A percentile compares a stretch with the other conserved stretches of the same genome.
Conservation (phyloP, 2,329 filamentous ascomycete species). For the Xylariaceae sp. region DNA sequence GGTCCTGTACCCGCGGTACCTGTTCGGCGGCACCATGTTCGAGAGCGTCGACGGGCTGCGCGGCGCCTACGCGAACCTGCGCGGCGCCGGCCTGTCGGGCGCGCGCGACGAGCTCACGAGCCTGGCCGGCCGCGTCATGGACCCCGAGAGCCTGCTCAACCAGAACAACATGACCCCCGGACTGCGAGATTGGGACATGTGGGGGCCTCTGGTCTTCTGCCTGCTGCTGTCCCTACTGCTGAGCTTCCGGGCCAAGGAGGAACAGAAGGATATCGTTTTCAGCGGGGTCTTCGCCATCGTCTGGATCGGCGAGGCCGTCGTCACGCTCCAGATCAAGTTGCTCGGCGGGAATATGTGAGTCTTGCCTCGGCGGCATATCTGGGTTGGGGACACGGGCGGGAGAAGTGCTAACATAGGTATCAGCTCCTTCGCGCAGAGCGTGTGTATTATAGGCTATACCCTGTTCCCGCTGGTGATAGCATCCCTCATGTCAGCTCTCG, state of each 20-base stretch:
- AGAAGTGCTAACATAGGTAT: constrained; percentile 26
- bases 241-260: constrained; percentile 75
- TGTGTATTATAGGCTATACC: constrained; percentile 98
- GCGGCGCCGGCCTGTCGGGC: constrained; percentile 60
- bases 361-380: constrained; percentile 3
- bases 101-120: constrained; percentile 65
- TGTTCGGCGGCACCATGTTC: constrained; percentile 73
- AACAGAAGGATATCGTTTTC: constrained; percentile 88
- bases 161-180: constrained; percentile 83
- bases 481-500: constrained; percentile 81
- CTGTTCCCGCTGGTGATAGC: constrained; percentile 96
- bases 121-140: constrained; percentile 63
- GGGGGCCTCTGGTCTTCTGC: constrained; percentile 95
- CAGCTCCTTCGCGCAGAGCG: constrained; percentile 95
- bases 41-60: constrained; percentile 57
- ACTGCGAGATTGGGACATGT: constrained; percentile 94
- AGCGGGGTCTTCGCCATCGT: constrained; percentile 95
- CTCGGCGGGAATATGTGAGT: constrained; percentile 95
- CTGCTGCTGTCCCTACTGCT: constrained; percentile 84
- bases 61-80: constrained; percentile 64
- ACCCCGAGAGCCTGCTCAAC: constrained; percentile 61
- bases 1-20: constrained; percentile 93
- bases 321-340: constrained; percentile 97
- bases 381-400: neutral
- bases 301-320: constrained; percentile 94